phyloP scores from a whole-genome alignment of 2,329 filamentous ascomycete genomes.

The Myriosclerotinia scirpicola region DNA sequence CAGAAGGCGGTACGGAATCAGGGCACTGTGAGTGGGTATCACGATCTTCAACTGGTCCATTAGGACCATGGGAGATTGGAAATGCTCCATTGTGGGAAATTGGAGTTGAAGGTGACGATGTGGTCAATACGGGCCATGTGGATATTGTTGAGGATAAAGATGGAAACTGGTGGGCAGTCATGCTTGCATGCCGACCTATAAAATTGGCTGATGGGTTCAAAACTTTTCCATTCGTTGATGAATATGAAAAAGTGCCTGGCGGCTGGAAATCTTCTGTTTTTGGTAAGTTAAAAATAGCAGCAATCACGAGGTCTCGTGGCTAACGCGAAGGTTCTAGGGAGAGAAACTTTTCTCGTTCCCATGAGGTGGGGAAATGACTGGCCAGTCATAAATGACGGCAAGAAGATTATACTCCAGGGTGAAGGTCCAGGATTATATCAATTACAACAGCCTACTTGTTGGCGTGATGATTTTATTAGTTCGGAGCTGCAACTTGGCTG shows the following conservation, averaged over 20 bases:
- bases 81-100: constrained; percentile 11
- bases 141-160: constrained; percentile 54
- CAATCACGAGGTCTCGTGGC: constrained; percentile 39
- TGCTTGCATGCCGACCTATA: constrained; percentile 46
- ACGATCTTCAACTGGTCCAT: constrained; percentile 2
- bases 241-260: neutral
- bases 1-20: constrained; percentile 54
- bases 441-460: neutral
- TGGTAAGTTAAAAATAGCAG: constrained; percentile 43
- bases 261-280: constrained; percentile 18
- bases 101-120: constrained; percentile 12
- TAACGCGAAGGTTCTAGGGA: constrained; percentile 47
- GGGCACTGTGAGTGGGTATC: constrained; percentile 42
- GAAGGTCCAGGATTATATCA: constrained; percentile 9
- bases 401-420: neutral
- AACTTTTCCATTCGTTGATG: neutral
- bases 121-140: constrained; percentile 52
- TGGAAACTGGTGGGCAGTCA: constrained; percentile 55
- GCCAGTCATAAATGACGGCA: constrained; percentile 42
- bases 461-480: constrained; percentile 11
- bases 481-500: constrained; percentile 11
- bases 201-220: neutral
- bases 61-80: constrained; percentile 13
- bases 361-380: constrained; percentile 53
- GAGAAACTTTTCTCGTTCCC: constrained; percentile 52